Percentiles rank a stretch among this genome's conserved stretches.
phyloP scores from a whole-genome alignment of 768 basidiomycete species.

The Psilocybe cyanescens region DNA sequence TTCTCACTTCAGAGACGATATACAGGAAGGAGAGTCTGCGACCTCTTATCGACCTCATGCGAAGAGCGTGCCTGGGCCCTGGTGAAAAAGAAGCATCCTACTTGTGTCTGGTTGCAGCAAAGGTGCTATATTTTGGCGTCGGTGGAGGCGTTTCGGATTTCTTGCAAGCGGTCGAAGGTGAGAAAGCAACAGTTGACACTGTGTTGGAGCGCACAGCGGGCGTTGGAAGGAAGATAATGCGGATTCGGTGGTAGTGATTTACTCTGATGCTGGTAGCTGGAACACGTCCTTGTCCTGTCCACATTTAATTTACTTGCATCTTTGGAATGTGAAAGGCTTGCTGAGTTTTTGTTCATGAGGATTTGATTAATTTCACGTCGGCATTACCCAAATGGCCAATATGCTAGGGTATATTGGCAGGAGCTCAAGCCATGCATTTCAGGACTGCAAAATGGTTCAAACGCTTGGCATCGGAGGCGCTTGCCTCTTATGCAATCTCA shows the following conservation, averaged over 20 bases:
- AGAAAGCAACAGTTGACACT: constrained; percentile 41
- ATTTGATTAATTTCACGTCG: no score
- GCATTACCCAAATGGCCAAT: no score
- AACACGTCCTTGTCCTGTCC: no score
- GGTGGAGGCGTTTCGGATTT: constrained; percentile 88
- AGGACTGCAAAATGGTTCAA: no score
- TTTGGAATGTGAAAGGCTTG: no score
- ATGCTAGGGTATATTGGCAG: no score
- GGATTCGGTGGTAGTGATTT: constrained; percentile 18
- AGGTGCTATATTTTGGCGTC: constrained; percentile 94
- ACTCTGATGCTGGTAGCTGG: no score
- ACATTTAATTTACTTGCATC: no score
- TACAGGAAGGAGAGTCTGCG: constrained; percentile 72
- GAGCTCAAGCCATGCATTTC: no score
- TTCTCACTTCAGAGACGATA: constrained; percentile 93
- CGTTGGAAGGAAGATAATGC: constrained; percentile 58
- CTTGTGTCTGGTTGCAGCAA: constrained; percentile 83
- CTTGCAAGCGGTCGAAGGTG: constrained; percentile 50
- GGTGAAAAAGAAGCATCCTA: constrained; percentile 9
- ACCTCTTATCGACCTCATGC: constrained; percentile 59
- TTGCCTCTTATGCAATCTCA: no score
- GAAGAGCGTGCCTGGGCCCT: constrained; percentile 33
- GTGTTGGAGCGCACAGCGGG: constrained; percentile 72
- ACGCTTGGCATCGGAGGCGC: no score
- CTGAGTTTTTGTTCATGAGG: no score